Conservation (phyloP, 495 filamentous ascomycete species). For the Viridothelium virens region DNA sequence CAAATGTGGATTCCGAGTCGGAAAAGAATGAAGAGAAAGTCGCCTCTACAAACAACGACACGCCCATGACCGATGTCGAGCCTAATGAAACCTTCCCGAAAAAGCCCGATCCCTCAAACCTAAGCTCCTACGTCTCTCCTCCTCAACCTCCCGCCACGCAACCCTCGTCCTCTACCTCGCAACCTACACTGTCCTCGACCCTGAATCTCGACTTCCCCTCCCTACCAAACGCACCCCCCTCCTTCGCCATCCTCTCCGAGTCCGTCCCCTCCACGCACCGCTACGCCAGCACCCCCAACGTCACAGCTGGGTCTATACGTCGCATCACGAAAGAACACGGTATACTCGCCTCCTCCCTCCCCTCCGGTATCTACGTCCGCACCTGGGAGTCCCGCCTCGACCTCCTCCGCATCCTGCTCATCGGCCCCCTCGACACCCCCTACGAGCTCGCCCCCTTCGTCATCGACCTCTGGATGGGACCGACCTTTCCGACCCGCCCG, state of each 20-base stretch:
- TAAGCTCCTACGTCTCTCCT: background rate
- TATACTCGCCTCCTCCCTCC: constrained; percentile 49
- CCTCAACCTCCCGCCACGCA: background rate
- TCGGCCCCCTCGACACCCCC: constrained; percentile 52
- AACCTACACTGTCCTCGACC: background rate
- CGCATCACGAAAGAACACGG: constrained; percentile 49
- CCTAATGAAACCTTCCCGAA: background rate
- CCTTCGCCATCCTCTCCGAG: constrained; percentile 42
- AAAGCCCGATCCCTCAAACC: background rate
- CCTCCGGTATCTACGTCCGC: constrained; percentile 49
- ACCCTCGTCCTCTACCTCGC: background rate
- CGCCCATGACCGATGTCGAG: background rate
- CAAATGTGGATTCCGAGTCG: background rate
- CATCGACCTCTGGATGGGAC: constrained; percentile 47
- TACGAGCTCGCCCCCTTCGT: constrained; percentile 57
- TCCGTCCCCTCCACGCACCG: constrained; percentile 43
- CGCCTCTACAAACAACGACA: constrained; percentile 10
- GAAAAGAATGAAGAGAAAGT: background rate
- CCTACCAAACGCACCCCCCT: constrained; percentile 29
- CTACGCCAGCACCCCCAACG: constrained; percentile 34
- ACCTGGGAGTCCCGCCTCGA: constrained; percentile 54
- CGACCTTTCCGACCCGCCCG: constrained; percentile 42
- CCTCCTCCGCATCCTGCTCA: constrained; percentile 49
- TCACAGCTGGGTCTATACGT: constrained; percentile 25
- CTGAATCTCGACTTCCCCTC: constrained; percentile 23